Percentiles rank a stretch among this genome's conserved stretches.
phyloP scores from a whole-genome alignment of 768 basidiomycete species.

The Mycena chlorophos region DNA sequence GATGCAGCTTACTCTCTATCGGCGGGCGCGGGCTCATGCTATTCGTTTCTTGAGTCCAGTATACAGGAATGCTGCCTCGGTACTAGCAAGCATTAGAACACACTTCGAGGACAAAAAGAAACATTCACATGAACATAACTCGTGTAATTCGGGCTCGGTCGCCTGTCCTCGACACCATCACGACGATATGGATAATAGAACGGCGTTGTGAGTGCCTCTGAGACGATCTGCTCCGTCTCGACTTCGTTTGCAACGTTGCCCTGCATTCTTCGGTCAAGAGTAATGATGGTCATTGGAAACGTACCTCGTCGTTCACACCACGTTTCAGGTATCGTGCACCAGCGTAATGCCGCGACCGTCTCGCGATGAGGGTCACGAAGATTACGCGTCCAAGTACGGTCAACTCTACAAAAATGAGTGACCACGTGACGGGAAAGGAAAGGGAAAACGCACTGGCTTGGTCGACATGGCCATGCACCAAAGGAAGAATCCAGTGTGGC shows the following conservation, averaged over 20 bases:
- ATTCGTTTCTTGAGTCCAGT: constrained; percentile 93
- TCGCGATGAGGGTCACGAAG: constrained; percentile 92
- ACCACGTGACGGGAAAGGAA: not conserved
- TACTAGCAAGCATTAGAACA: constrained; percentile 50
- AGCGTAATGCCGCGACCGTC: constrained; percentile 92
- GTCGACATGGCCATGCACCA: constrained; percentile 95
- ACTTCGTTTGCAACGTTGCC: constrained; percentile 99
- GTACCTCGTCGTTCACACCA: constrained; percentile 90
- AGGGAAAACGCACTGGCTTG: constrained; percentile 81
- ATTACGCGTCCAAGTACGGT: constrained; percentile 87
- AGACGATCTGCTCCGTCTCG: constrained; percentile 97
- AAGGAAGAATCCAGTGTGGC: constrained; percentile 83
- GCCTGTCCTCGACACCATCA: constrained; percentile 41
- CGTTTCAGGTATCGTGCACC: constrained; percentile 93
- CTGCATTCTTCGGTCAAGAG: constrained; percentile 38
- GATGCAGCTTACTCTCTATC: constrained; percentile 78
- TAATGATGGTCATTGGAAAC: constrained; percentile 3
- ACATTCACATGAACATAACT: constrained; percentile 83
- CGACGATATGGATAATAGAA: constrained; percentile 72
- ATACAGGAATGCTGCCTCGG: constrained; percentile 92
- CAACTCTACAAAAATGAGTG: constrained; percentile 58
- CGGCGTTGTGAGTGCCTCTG: constrained; percentile 84
- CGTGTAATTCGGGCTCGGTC: constrained; percentile 84
- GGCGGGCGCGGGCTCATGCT: constrained; percentile 92
- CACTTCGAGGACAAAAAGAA: not conserved